These are phyloP conservation scores for Clavispora santaluciae DNA, from an alignment of 805 yeast species.

Conservation along the genomic window DNA sequence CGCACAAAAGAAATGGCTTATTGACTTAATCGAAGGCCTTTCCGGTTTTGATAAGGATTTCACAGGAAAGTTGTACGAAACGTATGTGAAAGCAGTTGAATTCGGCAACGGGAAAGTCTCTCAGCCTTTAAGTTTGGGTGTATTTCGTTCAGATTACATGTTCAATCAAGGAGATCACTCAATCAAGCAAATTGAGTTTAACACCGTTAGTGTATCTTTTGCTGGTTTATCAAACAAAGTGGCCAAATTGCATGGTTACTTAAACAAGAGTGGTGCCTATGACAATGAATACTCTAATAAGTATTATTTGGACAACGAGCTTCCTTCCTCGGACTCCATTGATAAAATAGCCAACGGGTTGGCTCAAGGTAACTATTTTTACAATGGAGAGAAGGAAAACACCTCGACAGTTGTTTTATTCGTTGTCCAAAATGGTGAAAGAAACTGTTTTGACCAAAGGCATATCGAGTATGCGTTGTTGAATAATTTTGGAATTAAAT, in stretches of 20 bases:
- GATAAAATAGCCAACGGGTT: conserved; percentile 61
- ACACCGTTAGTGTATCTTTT: conserved; percentile 92
- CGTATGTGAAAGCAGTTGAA: conserved; percentile 47
- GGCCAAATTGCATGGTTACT: conserved; percentile 65
- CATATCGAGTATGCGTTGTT: conserved; percentile 69
- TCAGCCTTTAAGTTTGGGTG: conserved; percentile 72
- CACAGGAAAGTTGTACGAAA: conserved; percentile 71
- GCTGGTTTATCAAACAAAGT: conserved; percentile 85
- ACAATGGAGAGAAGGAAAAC: conserved; percentile 28
- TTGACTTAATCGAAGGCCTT: conserved; percentile 48
- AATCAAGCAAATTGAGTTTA: conserved; percentile 93
- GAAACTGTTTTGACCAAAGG: conserved; percentile 90
- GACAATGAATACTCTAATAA: conserved; percentile 34
- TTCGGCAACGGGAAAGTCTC: conserved; percentile 39
- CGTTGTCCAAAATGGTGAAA: conserved; percentile 78
- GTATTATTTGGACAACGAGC: conserved; percentile 42
- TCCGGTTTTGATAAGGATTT: conserved; percentile 65
- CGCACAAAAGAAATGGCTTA: conserved; percentile 56
- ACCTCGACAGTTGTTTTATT: conserved; percentile 55
- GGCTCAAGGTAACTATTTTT: conserved; percentile 58
- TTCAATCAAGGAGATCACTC: conserved; percentile 36
- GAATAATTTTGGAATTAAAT: conserved; percentile 49
- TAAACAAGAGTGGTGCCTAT: conserved; percentile 59
- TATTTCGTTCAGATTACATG: conserved; percentile 90
- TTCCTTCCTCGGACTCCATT: conserved; percentile 69